Evolutionary conservation across 2,329 filamentous ascomycete genomes (phyloP).

Genomic region (Dryadomyces quercivorus): DNA sequence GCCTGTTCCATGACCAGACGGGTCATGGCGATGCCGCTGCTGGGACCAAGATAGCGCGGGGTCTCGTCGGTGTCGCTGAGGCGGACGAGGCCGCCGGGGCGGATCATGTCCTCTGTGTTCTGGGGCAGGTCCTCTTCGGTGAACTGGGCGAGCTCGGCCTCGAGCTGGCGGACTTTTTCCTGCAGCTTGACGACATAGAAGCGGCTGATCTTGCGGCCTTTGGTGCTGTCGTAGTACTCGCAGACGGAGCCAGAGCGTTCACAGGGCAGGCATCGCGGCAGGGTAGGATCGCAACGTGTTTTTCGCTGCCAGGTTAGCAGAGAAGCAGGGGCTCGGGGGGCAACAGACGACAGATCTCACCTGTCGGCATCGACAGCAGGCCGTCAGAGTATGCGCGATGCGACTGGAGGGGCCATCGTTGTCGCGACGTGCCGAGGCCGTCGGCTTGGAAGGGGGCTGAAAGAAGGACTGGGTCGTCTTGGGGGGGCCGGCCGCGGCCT

Average conservation of each 20-base stretch:
- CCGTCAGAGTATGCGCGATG: constrained; percentile 68
- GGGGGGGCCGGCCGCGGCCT: constrained; percentile 35
- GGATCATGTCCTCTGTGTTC: constrained; percentile 73
- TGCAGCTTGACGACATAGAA: constrained; percentile 89
- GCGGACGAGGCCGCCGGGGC: constrained; percentile 73
- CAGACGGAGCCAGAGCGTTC: constrained; percentile 83
- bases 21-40: constrained; percentile 91
- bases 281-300: constrained; percentile 85
- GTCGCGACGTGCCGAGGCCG: constrained; percentile 2
- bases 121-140: constrained; percentile 65
- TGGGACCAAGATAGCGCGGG: constrained; percentile 80
- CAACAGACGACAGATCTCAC: constrained; percentile 32
- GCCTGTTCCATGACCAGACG: constrained; percentile 92
- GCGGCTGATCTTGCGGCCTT: constrained; percentile 74
- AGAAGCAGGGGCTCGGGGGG: too few species aligned
- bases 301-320: constrained; percentile 62
- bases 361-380: constrained; percentile 69
- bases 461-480: constrained; percentile 19
- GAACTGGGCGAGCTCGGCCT: constrained; percentile 67
- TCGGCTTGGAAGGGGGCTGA: constrained; percentile 10
- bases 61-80: constrained; percentile 77
- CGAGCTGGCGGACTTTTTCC: constrained; percentile 69
- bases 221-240: constrained; percentile 89
- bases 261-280: constrained; percentile 85
- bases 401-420: constrained; percentile 36